A percentile compares a stretch with the other conserved stretches of the same genome.
phyloP scores from a whole-genome alignment of 495 filamentous ascomycete genomes.

The Sabuloglossum arenarium region DNA sequence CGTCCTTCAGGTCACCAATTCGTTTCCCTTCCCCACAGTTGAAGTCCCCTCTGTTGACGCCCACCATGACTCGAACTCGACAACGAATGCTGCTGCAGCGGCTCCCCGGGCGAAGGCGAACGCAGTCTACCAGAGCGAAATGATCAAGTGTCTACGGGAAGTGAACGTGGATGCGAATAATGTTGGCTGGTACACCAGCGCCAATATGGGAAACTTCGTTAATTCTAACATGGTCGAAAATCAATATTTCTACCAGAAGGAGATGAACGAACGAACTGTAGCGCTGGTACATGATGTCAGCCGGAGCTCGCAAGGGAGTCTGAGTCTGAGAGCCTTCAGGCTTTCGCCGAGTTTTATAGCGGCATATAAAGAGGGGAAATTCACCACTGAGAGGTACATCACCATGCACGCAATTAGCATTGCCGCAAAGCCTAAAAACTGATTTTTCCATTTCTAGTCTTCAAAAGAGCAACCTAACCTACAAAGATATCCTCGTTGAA shows the following conservation, averaged over 20 bases:
- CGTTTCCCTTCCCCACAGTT: constrained; percentile 79
- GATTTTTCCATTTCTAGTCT: constrained; percentile 29
- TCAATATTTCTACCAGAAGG: constrained; percentile 90
- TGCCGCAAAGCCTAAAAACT: neutral
- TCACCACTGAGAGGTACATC: constrained; percentile 76
- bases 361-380: constrained; percentile 89
- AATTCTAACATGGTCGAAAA: constrained; percentile 92
- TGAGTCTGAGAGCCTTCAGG: constrained; percentile 79
- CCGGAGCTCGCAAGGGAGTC: constrained; percentile 74
- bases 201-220: constrained; percentile 96
- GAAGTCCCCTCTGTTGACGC: constrained; percentile 50
- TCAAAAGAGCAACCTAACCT: constrained; percentile 76
- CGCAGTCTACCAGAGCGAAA: constrained; percentile 76
- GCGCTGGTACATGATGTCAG: constrained; percentile 88
- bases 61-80: constrained; percentile 51
- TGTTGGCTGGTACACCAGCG: constrained; percentile 96
- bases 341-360: constrained; percentile 77
- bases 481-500: constrained; percentile 86
- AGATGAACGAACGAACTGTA: constrained; percentile 79
- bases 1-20: constrained; percentile 77
- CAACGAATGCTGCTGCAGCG: constrained; percentile 59
- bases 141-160: constrained; percentile 89
- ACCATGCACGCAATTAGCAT: neutral
- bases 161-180: constrained; percentile 98
- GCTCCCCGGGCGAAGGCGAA: constrained; percentile 87